Conservation (phyloP, 345 rosid genomes). For the Geranium brycei region DNA sequence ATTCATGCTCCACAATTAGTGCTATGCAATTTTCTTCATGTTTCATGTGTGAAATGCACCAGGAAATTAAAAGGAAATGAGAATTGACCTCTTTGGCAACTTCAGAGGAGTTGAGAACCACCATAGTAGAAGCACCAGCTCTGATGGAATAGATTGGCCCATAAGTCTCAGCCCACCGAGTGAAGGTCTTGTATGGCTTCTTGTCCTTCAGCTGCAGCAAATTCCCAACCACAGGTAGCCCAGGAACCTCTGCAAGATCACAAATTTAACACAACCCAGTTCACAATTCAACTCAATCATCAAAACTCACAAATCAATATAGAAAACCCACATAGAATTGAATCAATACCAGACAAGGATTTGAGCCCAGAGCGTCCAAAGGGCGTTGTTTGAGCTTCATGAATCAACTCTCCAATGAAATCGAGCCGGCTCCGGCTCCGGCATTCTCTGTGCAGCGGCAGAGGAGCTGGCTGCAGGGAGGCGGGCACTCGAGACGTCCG, state of each 20-base stretch:
- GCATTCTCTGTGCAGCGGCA: too few relatives aligned
- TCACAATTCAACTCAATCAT: background rate
- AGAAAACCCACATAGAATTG: slow-evolving; percentile 6
- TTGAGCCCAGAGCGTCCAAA: slow-evolving; percentile 3
- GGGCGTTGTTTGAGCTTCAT: slow-evolving; percentile 23
- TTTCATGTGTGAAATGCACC: too few relatives aligned
- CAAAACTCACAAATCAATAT: background rate
- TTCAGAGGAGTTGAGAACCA: slow-evolving; percentile 54
- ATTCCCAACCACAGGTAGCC: slow-evolving; percentile 70
- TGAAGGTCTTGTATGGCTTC: slow-evolving; percentile 73
- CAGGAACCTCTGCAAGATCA: slow-evolving; percentile 56
- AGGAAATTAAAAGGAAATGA: background rate
- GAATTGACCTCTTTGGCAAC: slow-evolving; percentile 60
- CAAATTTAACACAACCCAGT: background rate
- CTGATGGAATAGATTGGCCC: slow-evolving; percentile 72
- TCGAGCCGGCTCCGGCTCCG: too few relatives aligned
- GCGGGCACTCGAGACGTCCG: too few relatives aligned
- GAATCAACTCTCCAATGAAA: too few relatives aligned
- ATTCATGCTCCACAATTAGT: background rate
- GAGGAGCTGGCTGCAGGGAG: too few relatives aligned
- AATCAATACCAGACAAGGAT: too few relatives aligned
- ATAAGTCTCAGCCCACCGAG: slow-evolving; percentile 66
- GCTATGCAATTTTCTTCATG: too few relatives aligned
- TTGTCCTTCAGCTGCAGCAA: slow-evolving; percentile 79
- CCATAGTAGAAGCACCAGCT: slow-evolving; percentile 51